A percentile compares a stretch with the other conserved stretches of the same genome.
Conservation (phyloP, 2,329 filamentous ascomycete species). For the Ciborinia camelliae region DNA sequence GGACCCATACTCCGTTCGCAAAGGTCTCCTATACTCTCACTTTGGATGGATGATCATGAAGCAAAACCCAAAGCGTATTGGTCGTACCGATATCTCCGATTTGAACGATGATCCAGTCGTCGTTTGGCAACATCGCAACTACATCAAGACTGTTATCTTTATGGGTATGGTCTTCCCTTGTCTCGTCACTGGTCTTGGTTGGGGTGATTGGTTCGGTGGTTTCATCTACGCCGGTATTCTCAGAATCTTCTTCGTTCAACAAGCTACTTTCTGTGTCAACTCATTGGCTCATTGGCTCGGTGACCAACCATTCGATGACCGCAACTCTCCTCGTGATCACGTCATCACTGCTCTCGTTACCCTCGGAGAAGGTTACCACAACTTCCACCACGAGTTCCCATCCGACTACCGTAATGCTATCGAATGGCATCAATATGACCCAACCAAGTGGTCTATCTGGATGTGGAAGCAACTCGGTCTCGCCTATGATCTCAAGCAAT, state of each 20-base stretch:
- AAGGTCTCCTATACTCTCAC: constrained; percentile 80
- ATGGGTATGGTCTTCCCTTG: constrained; percentile 77
- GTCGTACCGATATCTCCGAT: constrained; percentile 83
- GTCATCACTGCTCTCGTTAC: constrained; percentile 82
- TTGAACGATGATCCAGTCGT: constrained; percentile 83
- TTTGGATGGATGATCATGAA: constrained; percentile 92
- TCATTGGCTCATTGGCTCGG: constrained; percentile 87
- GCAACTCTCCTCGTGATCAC: constrained; percentile 86
- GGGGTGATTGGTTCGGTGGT: constrained; percentile 78
- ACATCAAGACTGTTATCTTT: constrained; percentile 72
- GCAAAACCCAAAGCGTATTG: constrained; percentile 86
- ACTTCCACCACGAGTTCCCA: constrained; percentile 94
- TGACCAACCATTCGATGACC: constrained; percentile 89
- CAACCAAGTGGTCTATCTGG: constrained; percentile 88
- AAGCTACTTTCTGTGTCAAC: constrained; percentile 92
- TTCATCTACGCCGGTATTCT: constrained; percentile 84
- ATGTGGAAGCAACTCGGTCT: constrained; percentile 79
- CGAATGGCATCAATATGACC: constrained; percentile 87
- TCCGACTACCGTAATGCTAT: constrained; percentile 92
- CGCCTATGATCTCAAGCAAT: constrained; percentile 84
- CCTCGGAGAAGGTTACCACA: constrained; percentile 87
- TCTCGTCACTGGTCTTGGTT: constrained; percentile 71
- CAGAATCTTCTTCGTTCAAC: constrained; percentile 85
- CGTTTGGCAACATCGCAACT: constrained; percentile 84
- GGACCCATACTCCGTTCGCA: constrained; percentile 87